A percentile compares a stretch with the other conserved stretches of the same genome.
Evolutionary conservation across 192 early-diverging fungal genomes (phyloP).

Genomic region (Coemansia sp.): DNA sequence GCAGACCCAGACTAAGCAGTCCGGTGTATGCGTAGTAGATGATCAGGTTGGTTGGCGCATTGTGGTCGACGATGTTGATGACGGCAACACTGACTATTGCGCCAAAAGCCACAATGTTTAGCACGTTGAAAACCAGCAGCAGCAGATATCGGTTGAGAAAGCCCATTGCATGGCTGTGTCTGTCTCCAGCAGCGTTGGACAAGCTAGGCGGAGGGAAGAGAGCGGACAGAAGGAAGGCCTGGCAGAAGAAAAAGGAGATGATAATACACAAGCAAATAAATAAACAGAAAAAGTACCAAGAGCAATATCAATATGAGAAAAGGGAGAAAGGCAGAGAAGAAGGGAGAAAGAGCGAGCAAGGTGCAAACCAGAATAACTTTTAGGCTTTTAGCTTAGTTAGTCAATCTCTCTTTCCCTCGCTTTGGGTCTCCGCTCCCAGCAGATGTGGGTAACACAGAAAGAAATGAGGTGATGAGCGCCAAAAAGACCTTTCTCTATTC

Average conservation of each 20-base stretch:
- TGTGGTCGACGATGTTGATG: conserved; percentile 40
- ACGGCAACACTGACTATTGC: conserved; percentile 45
- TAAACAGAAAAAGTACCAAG: background rate
- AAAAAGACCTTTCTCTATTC: too few relatives aligned
- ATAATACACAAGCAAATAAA: too few relatives aligned
- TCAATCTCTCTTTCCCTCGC: too few relatives aligned
- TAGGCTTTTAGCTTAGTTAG: conserved; percentile 3
- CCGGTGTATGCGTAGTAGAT: conserved; percentile 58
- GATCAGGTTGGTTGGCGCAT: conserved; percentile 52
- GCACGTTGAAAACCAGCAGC: conserved; percentile 49
- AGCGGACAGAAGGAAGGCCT: background rate
- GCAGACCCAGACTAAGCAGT: conserved; percentile 41
- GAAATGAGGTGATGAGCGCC: background rate
- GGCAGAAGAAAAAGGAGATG: too few relatives aligned
- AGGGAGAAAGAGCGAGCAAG: too few relatives aligned
- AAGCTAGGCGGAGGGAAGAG: background rate
- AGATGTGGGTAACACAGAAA: background rate
- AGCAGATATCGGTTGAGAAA: conserved; percentile 49
- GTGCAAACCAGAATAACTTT: too few relatives aligned
- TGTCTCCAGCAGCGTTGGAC: background rate
- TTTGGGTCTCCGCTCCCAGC: background rate
- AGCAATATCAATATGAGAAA: background rate
- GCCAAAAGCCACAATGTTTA: conserved; percentile 49
- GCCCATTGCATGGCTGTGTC: conserved; percentile 40
- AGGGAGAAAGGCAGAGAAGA: background rate